phyloP scores from a whole-genome alignment of 495 filamentous ascomycete genomes.

The Bacidia rubella region DNA sequence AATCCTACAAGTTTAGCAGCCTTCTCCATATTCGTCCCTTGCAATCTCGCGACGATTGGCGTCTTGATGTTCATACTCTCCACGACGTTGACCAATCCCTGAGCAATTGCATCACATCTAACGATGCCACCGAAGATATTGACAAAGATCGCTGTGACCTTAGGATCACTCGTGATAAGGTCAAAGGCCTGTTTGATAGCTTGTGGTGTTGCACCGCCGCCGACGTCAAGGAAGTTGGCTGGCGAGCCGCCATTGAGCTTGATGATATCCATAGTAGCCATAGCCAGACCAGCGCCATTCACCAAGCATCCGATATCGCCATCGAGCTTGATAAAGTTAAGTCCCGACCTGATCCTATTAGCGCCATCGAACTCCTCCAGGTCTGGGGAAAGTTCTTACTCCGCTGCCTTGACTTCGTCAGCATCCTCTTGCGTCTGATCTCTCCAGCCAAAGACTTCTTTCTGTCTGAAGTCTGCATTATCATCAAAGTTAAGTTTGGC shows the following conservation, averaged over 20 bases:
- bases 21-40: slow-evolving; percentile 97
- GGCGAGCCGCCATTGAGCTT: slow-evolving; percentile 95
- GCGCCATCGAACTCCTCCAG: slow-evolving; percentile 4
- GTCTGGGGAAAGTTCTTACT: slow-evolving; percentile 33
- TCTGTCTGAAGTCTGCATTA: slow-evolving; percentile 95
- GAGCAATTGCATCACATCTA: slow-evolving; percentile 92
- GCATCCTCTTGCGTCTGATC: slow-evolving; percentile 91
- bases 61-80: slow-evolving; percentile 87
- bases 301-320: slow-evolving; percentile 98
- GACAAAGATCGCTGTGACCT: slow-evolving; percentile 97
- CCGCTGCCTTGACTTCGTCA: slow-evolving; percentile 91
- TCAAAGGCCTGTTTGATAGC: slow-evolving; percentile 96
- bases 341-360: slow-evolving; percentile 38
- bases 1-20: slow-evolving; percentile 65
- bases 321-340: slow-evolving; percentile 99
- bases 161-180: slow-evolving; percentile 94
- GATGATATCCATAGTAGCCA: slow-evolving; percentile 99
- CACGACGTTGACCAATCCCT: slow-evolving; percentile 88
- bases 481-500: slow-evolving; percentile 97
- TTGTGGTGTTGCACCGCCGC: slow-evolving; percentile 88
- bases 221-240: slow-evolving; percentile 97
- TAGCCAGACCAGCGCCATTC: slow-evolving; percentile 96
- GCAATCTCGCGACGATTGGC: slow-evolving; percentile 88
- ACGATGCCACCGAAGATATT: slow-evolving; percentile 99
- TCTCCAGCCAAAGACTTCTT: slow-evolving; percentile 88